Evolutionary conservation across 352 stramenopile species (phyloP), one percentile per base, ranked within the genome.

Genomic region (Phytophthora ohioensis): DNA sequence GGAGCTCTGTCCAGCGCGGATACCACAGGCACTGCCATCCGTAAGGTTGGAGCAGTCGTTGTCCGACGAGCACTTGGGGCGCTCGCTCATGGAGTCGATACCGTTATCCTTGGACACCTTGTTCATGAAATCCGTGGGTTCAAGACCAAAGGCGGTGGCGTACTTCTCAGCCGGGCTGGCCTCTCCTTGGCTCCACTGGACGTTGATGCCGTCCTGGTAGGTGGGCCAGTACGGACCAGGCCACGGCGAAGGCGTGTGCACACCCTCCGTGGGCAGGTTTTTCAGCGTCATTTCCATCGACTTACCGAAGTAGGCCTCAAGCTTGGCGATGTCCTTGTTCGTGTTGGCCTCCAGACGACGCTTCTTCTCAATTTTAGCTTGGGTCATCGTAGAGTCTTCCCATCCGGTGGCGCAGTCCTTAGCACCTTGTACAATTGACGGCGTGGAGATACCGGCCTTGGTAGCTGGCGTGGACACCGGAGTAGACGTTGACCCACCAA

Each of bases 201-300:
- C 56, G 73, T 92, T 92, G 76, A 92, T 92, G 43, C 79, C 74
- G 73, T 91, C 85, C 15, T 78, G 62, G 72, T 81, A 90, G 27
- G 68, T 77, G 5, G 81, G 75, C 81, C 82, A 92, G 78, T 90
- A 91, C 62, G 76, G 80, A 54, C 72, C 73, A 3, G 78, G 48
- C 82, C 82, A 90, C 15, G 79, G 79, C 21, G 63, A 59, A 3
- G 67, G 67, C 6, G 43, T 51, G 39, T 42, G 39, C n/a, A 70
- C 58, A 27, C 54, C 66, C 9, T 27, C 4, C 2, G 55, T 81
- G 2, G 70, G 62, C 2, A 81, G 58, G 39, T 78, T 63, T 15
- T 66, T 67, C 6, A 80, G 46, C 3, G 5, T 68, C 53, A 45
- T 71, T 47, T 72, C 73, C 69, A 76, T 73, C 41, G n/a, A n/a